phyloP scores from a whole-genome alignment of 2,329 filamentous ascomycete genomes.

The Lasiodiplodia theobromae region DNA sequence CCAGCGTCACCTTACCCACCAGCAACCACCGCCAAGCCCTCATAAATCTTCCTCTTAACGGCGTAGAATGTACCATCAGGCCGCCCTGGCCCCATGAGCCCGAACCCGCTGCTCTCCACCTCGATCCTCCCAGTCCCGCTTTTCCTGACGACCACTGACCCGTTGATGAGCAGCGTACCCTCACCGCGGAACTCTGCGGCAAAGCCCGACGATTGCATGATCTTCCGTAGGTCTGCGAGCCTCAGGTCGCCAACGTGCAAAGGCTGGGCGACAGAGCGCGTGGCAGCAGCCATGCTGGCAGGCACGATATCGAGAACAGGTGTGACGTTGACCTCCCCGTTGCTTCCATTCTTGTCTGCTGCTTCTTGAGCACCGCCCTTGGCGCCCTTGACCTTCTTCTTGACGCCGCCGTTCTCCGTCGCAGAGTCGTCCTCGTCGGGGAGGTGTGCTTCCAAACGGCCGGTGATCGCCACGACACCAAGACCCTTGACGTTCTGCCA shows the following conservation, averaged over 20 bases:
- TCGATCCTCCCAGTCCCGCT: conserved; percentile 86
- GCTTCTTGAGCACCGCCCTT: conserved; percentile 54
- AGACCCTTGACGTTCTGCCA: conserved; percentile 95
- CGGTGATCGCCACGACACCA: conserved; percentile 91
- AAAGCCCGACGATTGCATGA: conserved; percentile 83
- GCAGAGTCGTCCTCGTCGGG: conserved; percentile 49
- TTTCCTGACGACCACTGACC: conserved; percentile 87
- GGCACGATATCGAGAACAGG: conserved; percentile 68
- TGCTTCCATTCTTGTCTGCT: conserved; percentile 56
- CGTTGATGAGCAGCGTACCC: conserved; percentile 88
- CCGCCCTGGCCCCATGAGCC: conserved; percentile 45
- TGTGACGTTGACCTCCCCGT: conserved; percentile 28
- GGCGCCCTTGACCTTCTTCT: conserved; percentile 59
- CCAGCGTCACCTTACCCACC: conserved; percentile 56
- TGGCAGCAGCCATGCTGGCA: conserved; percentile 70
- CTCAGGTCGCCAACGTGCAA: conserved; percentile 94
- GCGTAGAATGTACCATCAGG: conserved; percentile 78
- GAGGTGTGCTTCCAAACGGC: conserved; percentile 63
- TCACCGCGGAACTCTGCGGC: conserved; percentile 92
- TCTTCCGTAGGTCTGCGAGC: conserved; percentile 83
- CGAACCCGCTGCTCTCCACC: conserved; percentile 73
- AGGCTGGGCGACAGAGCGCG: conserved; percentile 79
- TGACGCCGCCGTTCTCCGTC: conserved; percentile 46
- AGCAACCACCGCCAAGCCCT: conserved; percentile 88
- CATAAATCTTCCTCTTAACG: conserved; percentile 90